Evolutionary conservation across 1,139 yeast genomes (phyloP).

Genomic region (Candida albicans): DNA sequence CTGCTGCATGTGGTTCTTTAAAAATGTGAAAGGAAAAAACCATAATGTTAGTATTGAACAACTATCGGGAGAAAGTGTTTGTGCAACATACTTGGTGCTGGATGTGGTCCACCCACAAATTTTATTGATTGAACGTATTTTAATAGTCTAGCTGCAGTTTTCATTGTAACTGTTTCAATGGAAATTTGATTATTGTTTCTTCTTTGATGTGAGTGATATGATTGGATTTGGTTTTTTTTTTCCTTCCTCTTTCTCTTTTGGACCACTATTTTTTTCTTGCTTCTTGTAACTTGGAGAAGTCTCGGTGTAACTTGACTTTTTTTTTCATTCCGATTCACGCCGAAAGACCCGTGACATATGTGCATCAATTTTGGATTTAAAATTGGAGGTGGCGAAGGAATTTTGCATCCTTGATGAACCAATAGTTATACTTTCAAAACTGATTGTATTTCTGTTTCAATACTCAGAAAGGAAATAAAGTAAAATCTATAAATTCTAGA

Average conservation of each 20-base stretch:
- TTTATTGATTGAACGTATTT: slow-evolving; percentile 58
- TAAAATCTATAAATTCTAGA: no score
- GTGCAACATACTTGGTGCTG: slow-evolving; percentile 24
- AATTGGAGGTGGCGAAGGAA: no score
- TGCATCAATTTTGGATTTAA: no score
- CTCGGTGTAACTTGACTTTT: neutral
- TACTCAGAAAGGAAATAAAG: no score
- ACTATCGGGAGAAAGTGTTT: slow-evolving; percentile 3
- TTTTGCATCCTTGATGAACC: no score
- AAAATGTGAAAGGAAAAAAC: neutral
- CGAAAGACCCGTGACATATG: no score
- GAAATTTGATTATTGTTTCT: no score
- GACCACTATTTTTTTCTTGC: neutral
- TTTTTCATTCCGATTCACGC: neutral
- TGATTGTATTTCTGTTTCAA: no score
- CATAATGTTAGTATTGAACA: slow-evolving; percentile 5
- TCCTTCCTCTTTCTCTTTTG: slow-evolving; percentile 1
- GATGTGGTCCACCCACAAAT: slow-evolving; percentile 62
- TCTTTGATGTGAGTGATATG: neutral
- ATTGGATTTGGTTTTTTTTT: slow-evolving; percentile 4
- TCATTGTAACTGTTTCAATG: slow-evolving; percentile 12
- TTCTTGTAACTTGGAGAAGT: neutral
- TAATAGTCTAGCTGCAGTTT: slow-evolving; percentile 25
- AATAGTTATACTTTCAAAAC: no score
- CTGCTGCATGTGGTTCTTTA: slow-evolving; percentile 23